These are phyloP conservation scores for Phytophthora brassicae DNA, from an alignment of 352 stramenopile genomes.

Conservation along the genomic window DNA sequence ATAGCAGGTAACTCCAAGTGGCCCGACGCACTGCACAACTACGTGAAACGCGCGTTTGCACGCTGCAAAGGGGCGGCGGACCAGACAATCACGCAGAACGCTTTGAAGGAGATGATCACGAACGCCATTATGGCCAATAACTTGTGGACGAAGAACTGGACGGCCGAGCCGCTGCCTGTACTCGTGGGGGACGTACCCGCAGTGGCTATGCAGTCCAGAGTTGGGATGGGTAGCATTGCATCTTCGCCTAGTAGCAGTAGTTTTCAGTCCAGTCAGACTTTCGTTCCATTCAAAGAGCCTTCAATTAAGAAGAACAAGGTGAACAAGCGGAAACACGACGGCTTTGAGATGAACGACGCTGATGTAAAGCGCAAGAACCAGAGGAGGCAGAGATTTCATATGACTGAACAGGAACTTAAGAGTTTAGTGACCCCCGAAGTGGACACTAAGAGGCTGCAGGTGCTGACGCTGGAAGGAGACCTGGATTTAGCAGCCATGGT, in stretches of 20 bases:
- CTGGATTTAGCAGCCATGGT: constrained; percentile 87
- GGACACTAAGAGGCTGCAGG: constrained; percentile 70
- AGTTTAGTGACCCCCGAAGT: constrained; percentile 65
- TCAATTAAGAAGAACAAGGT: constrained; percentile 59
- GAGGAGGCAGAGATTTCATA: constrained; percentile 73
- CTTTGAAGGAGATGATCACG: constrained; percentile 82
- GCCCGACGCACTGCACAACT: constrained; percentile 82
- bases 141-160: constrained; percentile 87
- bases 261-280: constrained; percentile 32
- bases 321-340: constrained; percentile 72
- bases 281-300: constrained; percentile 52
- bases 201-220: constrained; percentile 28
- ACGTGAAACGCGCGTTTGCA: constrained; percentile 85
- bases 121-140: constrained; percentile 83
- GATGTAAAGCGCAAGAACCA: constrained; percentile 76
- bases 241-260: constrained; percentile 31
- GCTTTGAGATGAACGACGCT: constrained; percentile 32
- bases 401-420: constrained; percentile 67
- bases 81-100: constrained; percentile 76
- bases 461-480: constrained; percentile 77
- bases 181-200: constrained; percentile 51
- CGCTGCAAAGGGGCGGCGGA: constrained; percentile 75
- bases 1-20: constrained; percentile 64
- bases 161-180: constrained; percentile 66
- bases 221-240: constrained; percentile 26